Percentiles rank a stretch among this genome's conserved stretches.
These are phyloP conservation scores for Panus rudis DNA, from an alignment of 768 basidiomycete genomes.

Conservation along the genomic window DNA sequence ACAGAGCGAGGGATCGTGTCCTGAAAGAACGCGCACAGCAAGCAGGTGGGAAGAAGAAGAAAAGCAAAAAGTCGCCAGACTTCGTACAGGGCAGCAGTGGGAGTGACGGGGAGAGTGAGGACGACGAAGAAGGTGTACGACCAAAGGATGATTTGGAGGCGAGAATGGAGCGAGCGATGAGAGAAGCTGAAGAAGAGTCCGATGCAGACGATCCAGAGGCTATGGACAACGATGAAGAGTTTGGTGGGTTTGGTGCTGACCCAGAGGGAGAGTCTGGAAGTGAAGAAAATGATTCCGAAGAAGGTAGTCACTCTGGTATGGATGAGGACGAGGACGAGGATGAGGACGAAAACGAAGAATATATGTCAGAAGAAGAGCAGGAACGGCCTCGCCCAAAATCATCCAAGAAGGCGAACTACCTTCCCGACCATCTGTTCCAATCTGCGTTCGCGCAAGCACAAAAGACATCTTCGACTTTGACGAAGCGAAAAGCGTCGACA, in stretches of 20 bases:
- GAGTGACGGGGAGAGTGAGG: slow-evolving; percentile 15
- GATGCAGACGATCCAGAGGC: slow-evolving; percentile 22
- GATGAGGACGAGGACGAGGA: slow-evolving; percentile 13
- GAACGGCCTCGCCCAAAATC: slow-evolving; percentile 2
- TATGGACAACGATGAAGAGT: slow-evolving; percentile 17
- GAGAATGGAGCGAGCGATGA: slow-evolving; percentile 37
- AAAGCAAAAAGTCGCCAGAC: slow-evolving; percentile 6
- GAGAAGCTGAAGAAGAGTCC: slow-evolving; percentile 28
- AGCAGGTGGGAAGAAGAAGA: slow-evolving; percentile 13
- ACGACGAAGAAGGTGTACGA: slow-evolving; percentile 7
- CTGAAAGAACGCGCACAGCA: slow-evolving; percentile 41
- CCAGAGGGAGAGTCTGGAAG: slow-evolving; percentile 5
- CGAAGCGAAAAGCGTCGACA: slow-evolving; percentile 14
- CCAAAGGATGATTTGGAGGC: slow-evolving; percentile 19
- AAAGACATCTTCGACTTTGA: slow-evolving; percentile 14
- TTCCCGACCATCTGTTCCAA: slow-evolving; percentile 59
- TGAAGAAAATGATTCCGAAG: slow-evolving; percentile 20
- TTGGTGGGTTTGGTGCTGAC: too few relatives aligned
- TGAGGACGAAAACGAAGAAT: slow-evolving; percentile 14
- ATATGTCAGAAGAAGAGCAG: slow-evolving; percentile 2
- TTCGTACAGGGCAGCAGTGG: slow-evolving; percentile 11
- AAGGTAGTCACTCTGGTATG: slow-evolving; percentile 2
- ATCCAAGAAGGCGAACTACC: slow-evolving; percentile 36
- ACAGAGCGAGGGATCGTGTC: slow-evolving; percentile 40
- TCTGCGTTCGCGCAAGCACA: slow-evolving; percentile 40